A percentile compares a stretch with the other conserved stretches of the same genome.
phyloP scores from a whole-genome alignment of 805 yeast species.

The Huiozyma naganishii region DNA sequence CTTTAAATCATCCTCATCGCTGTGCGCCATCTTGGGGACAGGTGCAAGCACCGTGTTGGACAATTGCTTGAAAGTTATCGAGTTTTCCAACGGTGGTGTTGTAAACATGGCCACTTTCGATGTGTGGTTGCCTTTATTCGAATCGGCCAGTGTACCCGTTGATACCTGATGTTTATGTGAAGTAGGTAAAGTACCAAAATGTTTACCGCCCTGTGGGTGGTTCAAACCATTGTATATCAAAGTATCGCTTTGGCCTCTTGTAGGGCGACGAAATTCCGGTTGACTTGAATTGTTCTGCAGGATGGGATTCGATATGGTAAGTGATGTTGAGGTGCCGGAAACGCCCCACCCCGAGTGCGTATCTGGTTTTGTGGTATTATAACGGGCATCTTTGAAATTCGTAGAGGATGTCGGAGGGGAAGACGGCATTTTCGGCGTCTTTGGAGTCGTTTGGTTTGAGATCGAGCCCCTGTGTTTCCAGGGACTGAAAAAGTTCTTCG shows the following conservation, averaged over 20 bases:
- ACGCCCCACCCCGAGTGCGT: conserved; percentile 30
- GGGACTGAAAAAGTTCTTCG: conserved; percentile 19
- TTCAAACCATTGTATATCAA: conserved; percentile 7
- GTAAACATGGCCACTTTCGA: conserved; percentile 9
- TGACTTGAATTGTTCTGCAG: neutral
- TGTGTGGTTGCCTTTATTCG: neutral
- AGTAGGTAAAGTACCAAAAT: neutral
- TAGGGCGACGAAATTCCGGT: neutral
- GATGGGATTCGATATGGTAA: neutral
- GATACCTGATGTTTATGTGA: neutral
- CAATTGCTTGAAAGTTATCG: neutral
- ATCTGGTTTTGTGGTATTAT: conserved; percentile 10
- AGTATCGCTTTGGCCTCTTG: conserved; percentile 25
- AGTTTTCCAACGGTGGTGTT: conserved; percentile 10
- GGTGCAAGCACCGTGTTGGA: neutral
- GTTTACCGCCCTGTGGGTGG: neutral
- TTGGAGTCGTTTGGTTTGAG: neutral
- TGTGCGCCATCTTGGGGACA: neutral
- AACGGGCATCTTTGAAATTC: neutral
- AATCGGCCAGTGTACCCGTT: conserved; percentile 3
- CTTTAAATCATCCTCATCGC: too few species aligned
- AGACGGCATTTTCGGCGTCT: neutral
- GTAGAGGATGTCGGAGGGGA: neutral
- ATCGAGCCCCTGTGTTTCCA: conserved; percentile 7
- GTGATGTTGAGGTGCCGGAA: neutral